phyloP scores from a whole-genome alignment of 192 early-diverging fungal species.

The Paraglomus brasilianum region DNA sequence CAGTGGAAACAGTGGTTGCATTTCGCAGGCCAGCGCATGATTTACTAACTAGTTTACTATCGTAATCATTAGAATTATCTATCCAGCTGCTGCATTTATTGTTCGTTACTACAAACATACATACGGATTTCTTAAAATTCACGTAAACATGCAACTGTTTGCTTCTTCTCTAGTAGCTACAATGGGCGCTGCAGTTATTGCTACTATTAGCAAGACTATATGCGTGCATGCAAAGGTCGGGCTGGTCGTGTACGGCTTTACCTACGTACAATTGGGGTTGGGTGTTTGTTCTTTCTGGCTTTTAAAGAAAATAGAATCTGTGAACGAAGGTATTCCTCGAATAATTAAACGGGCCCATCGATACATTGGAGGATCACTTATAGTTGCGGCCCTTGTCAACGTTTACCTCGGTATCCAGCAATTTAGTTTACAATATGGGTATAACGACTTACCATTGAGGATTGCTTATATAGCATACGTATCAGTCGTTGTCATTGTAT shows the following conservation, averaged over 20 bases:
- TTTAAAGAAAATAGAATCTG: neutral
- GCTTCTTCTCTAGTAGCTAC: conserved; percentile 16
- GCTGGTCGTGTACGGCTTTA: neutral
- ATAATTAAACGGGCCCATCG: conserved; percentile 21
- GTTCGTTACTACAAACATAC: conserved; percentile 27
- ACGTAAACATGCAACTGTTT: conserved; percentile 18
- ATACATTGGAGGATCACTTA: neutral
- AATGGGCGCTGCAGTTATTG: conserved; percentile 28
- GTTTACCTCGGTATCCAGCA: conserved; percentile 1
- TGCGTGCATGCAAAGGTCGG: conserved; percentile 18
- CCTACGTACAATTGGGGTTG: conserved; percentile 25
- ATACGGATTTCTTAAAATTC: conserved; percentile 23
- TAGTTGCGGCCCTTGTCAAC: conserved; percentile 19
- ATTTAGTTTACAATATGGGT: neutral
- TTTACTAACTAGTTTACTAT: neutral
- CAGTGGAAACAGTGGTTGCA: no score
- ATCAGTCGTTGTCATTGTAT: neutral
- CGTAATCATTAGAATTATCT: neutral
- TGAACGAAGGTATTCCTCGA: conserved; percentile 15
- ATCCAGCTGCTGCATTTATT: conserved; percentile 22
- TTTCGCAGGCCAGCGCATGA: neutral
- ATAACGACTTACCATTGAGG: neutral
- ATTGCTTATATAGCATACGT: neutral
- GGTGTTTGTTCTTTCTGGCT: conserved; percentile 14
- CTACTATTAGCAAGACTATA: neutral